Evolutionary conservation across 305 asterid genomes (phyloP).

Genomic region (Caryopteris hybrid): DNA sequence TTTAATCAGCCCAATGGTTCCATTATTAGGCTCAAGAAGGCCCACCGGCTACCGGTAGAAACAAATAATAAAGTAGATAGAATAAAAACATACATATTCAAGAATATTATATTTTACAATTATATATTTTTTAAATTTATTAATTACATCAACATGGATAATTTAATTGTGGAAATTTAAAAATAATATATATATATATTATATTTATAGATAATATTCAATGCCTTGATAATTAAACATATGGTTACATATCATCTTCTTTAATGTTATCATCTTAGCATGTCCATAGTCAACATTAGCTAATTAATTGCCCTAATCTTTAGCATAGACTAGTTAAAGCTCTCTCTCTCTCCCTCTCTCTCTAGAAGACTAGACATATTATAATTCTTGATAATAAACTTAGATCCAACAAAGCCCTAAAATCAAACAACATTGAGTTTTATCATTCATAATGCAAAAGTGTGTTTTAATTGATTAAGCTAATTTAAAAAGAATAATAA

Average conservation of each 20-base stretch:
- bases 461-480: background rate
- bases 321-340: background rate
- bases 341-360: background rate
- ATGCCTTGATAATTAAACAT: background rate
- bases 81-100: too few relatives aligned
- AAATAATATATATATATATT: too few relatives aligned
- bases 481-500: background rate
- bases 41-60: too few relatives aligned
- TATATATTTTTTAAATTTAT: too few relatives aligned
- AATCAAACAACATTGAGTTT: too few relatives aligned
- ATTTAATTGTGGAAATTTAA: background rate
- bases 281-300: conserved; percentile 12
- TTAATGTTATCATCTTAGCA: conserved; percentile 16
- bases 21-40: background rate
- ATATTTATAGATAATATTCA: background rate
- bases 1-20: background rate
- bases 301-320: background rate
- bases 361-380: too few relatives aligned
- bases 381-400: too few relatives aligned
- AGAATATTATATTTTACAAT: too few relatives aligned
- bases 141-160: background rate
- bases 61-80: too few relatives aligned
- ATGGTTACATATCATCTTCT: background rate
- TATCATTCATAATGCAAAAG: too few relatives aligned
- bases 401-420: too few relatives aligned